Percentiles rank a stretch among this genome's conserved stretches.
Evolutionary conservation across 768 basidiomycete genomes (phyloP).

Genomic region (Russula foetens): DNA sequence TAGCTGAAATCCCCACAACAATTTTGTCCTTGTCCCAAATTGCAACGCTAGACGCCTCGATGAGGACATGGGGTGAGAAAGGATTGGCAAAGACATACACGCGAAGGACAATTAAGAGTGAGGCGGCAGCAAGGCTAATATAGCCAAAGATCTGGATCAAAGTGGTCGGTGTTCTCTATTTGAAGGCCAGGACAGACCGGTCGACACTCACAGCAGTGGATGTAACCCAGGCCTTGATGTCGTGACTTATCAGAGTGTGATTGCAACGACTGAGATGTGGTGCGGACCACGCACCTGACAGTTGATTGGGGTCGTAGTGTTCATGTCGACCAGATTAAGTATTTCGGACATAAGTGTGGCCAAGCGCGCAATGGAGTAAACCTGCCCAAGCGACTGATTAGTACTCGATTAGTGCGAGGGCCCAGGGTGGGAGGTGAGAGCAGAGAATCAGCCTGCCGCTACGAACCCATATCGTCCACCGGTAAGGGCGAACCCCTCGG

Average conservation of each 20-base stretch:
- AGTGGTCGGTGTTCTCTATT: not conserved
- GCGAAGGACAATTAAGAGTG: conserved; percentile 2
- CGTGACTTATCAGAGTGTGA: not conserved
- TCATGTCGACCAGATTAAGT: not conserved
- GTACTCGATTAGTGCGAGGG: not conserved
- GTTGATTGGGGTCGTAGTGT: not conserved
- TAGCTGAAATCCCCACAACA: not conserved
- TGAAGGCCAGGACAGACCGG: too few relatives aligned
- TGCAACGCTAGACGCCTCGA: not conserved
- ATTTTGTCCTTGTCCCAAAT: not conserved
- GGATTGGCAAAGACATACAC: not conserved
- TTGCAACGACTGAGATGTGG: too few relatives aligned
- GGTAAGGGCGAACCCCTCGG: not conserved
- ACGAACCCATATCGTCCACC: conserved; percentile 11
- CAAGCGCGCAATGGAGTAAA: conserved; percentile 7
- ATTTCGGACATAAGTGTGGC: not conserved
- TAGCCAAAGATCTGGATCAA: not conserved
- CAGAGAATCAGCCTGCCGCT: not conserved
- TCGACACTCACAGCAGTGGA: too few relatives aligned
- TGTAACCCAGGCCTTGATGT: not conserved
- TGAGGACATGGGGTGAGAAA: not conserved
- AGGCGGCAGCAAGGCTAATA: not conserved
- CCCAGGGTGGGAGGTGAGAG: not conserved
- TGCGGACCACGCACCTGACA: conserved; percentile 1
- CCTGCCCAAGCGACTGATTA: not conserved